Conservation (phyloP, 768 basidiomycete genomes). For the Crassisporium funariophilum region DNA sequence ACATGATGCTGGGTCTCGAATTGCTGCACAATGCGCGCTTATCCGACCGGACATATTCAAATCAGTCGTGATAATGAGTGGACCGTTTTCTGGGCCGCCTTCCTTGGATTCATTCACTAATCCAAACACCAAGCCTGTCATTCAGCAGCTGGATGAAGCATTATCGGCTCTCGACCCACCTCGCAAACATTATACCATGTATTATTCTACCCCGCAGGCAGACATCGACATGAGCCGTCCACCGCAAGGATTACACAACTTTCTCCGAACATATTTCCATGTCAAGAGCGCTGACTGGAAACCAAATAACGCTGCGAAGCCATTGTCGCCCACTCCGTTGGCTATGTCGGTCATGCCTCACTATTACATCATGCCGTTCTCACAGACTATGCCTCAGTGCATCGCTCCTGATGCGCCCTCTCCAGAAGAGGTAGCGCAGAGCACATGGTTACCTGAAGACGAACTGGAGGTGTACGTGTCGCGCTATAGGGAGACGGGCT, state of each 20-base stretch:
- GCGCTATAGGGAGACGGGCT: slow-evolving; percentile 54
- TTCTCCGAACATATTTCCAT: slow-evolving; percentile 58
- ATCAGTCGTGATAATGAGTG: slow-evolving; percentile 61
- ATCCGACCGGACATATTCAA: slow-evolving; percentile 58
- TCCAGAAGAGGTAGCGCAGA: slow-evolving; percentile 24
- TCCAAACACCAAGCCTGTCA: slow-evolving; percentile 11
- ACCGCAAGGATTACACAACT: slow-evolving; percentile 45
- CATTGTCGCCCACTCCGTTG: slow-evolving; percentile 34
- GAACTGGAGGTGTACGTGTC: slow-evolving; percentile 51
- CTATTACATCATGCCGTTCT: slow-evolving; percentile 63
- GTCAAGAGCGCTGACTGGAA: slow-evolving; percentile 60
- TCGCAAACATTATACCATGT: slow-evolving; percentile 57
- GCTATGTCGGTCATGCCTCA: slow-evolving; percentile 48
- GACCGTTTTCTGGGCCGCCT: slow-evolving; percentile 53
- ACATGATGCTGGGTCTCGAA: slow-evolving; percentile 59
- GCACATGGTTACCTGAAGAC: slow-evolving; percentile 50
- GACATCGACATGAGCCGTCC: slow-evolving; percentile 46
- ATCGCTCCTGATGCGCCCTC: slow-evolving; percentile 39
- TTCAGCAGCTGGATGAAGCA: slow-evolving; percentile 17
- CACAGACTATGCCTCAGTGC: slow-evolving; percentile 55
- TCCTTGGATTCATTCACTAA: slow-evolving; percentile 20
- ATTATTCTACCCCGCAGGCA: slow-evolving; percentile 50
- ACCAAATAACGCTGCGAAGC: slow-evolving; percentile 38
- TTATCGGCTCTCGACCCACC: slow-evolving; percentile 49
- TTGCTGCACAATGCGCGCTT: slow-evolving; percentile 56